Percentiles rank a stretch among this genome's conserved stretches.
Conservation (phyloP, 768 basidiomycete genomes). For the Lentinula sp. region DNA sequence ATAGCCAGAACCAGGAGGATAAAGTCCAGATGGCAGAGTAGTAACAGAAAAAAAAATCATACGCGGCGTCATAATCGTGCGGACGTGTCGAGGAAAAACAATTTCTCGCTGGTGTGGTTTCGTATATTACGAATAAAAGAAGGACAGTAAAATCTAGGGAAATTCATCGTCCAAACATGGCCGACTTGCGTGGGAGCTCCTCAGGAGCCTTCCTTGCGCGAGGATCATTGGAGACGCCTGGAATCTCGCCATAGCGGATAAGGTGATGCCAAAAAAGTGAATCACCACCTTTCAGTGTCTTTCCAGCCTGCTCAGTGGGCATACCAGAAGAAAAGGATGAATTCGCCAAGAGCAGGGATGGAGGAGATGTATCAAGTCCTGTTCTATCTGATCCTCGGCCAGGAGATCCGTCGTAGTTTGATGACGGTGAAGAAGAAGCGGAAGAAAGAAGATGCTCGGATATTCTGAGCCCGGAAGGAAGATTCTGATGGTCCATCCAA, state of each 20-base stretch:
- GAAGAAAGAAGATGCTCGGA: conserved; percentile 15
- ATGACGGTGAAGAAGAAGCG: conserved; percentile 8
- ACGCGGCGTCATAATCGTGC: not conserved
- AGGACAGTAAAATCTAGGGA: not conserved
- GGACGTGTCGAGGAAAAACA: too few species aligned
- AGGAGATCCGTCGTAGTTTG: not conserved
- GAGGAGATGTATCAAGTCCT: conserved; percentile 12
- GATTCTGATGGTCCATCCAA: conserved; percentile 1
- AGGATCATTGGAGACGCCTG: conserved; percentile 57
- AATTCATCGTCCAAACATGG: conserved; percentile 28
- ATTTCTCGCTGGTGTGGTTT: not conserved
- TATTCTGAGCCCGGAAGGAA: conserved; percentile 13
- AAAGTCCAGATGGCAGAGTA: not conserved
- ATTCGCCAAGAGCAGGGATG: conserved; percentile 19
- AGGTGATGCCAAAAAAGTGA: conserved; percentile 76
- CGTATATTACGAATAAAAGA: not conserved
- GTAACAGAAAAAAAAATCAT: not conserved
- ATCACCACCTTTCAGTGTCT: conserved; percentile 51
- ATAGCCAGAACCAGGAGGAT: not conserved
- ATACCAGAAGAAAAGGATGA: conserved; percentile 16
- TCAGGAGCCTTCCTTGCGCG: conserved; percentile 34
- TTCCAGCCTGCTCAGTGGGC: conserved; percentile 34
- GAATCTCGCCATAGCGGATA: conserved; percentile 63
- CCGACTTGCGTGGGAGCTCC: not conserved
- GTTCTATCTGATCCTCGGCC: not conserved